phyloP scores from a whole-genome alignment of 2,329 filamentous ascomycete species.

The Hypomyces perniciosus region DNA sequence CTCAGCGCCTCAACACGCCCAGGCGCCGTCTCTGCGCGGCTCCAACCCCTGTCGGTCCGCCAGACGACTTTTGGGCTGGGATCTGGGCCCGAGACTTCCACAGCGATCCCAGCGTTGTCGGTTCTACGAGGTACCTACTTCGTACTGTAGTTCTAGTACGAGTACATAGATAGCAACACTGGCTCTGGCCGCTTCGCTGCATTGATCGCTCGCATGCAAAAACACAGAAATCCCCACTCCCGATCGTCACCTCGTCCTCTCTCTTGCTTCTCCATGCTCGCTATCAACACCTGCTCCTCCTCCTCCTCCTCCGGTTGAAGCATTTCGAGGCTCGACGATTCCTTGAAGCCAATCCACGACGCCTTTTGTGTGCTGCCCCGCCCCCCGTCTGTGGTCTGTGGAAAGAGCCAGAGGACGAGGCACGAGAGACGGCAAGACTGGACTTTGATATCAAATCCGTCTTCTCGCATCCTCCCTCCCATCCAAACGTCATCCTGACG shows the following conservation, averaged over 20 bases:
- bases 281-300: slow-evolving; percentile 2
- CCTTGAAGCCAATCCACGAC: slow-evolving; percentile 8
- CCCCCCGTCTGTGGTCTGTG: slow-evolving; percentile 6
- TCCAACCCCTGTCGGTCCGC: slow-evolving; percentile 3
- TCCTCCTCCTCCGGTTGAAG: background rate
- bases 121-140: background rate
- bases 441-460: background rate
- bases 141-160: background rate
- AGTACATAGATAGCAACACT: too few species aligned
- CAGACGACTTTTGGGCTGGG: slow-evolving; percentile 2
- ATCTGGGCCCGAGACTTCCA: slow-evolving; percentile 13
- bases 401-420: background rate
- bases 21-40: background rate
- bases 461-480: background rate
- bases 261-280: slow-evolving; percentile 8
- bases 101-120: background rate
- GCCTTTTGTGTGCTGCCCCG: background rate
- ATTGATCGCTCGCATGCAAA: slow-evolving; percentile 10
- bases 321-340: slow-evolving; percentile 1
- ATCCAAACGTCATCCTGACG: background rate
- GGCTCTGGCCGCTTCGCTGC: background rate
- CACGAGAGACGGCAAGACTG: background rate
- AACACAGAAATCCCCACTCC: slow-evolving; percentile 9
- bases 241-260: background rate
- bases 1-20: background rate